Percentiles rank a stretch among this genome's conserved stretches.
phyloP scores from a whole-genome alignment of 805 yeast genomes.

The Saccharomycopsis synnaedendra region DNA sequence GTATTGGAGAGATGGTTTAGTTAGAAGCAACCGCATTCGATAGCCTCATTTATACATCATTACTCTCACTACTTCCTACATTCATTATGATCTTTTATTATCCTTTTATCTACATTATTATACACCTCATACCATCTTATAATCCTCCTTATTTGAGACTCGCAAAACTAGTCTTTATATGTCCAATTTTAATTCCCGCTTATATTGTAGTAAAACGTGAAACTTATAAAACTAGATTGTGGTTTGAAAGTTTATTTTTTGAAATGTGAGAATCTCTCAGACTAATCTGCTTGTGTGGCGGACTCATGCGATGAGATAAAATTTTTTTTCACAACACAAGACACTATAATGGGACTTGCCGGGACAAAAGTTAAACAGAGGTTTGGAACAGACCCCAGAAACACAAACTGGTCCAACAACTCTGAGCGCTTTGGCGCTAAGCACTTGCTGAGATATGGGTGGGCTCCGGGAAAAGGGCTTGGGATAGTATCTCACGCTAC shows the following conservation, averaged over 20 bases:
- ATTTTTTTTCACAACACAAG: background rate
- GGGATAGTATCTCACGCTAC: constrained; percentile 60
- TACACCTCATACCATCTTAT: background rate
- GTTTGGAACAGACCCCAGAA: constrained; percentile 87
- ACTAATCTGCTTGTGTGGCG: too few relatives aligned
- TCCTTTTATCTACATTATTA: background rate
- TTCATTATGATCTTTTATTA: background rate
- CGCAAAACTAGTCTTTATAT: too few relatives aligned
- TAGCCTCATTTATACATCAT: background rate
- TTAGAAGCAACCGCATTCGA: background rate
- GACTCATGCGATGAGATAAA: too few relatives aligned
- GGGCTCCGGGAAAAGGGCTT: constrained; percentile 87
- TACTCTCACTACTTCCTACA: background rate
- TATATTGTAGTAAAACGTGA: too few relatives aligned
- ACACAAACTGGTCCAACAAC: constrained; percentile 89
- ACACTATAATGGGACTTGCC: constrained; percentile 58
- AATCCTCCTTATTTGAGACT: background rate
- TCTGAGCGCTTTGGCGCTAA: constrained; percentile 78
- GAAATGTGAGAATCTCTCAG: too few relatives aligned
- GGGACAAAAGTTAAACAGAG: constrained; percentile 72
- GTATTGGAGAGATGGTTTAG: constrained; percentile 50
- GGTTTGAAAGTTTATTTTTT: too few relatives aligned
- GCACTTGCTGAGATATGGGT: constrained; percentile 72
- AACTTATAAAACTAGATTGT: too few relatives aligned
- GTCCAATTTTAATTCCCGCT: too few relatives aligned